These are phyloP conservation scores for Saitozyma sp. DNA, from an alignment of 768 basidiomycete species.

Conservation along the genomic window DNA sequence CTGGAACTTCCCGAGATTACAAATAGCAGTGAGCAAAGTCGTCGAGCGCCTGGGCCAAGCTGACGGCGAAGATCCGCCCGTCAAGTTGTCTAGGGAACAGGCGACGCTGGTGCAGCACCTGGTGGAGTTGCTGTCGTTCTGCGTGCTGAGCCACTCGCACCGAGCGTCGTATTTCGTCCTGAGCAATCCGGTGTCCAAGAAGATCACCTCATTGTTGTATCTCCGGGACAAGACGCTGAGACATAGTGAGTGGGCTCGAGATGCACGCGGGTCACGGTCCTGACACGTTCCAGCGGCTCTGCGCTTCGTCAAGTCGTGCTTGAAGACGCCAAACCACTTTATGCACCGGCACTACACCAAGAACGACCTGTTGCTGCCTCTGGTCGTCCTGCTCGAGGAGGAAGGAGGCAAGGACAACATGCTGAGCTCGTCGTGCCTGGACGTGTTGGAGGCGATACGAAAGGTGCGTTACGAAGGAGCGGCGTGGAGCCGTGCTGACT, in stretches of 20 bases:
- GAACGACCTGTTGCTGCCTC: conserved; percentile 76
- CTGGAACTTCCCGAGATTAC: conserved; percentile 71
- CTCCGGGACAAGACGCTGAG: conserved; percentile 88
- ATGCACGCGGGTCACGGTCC: not conserved
- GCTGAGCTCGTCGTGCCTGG: conserved; percentile 90
- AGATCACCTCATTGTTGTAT: conserved; percentile 73
- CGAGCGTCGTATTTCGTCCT: conserved; percentile 88
- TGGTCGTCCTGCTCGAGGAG: conserved; percentile 76
- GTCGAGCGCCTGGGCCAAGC: not conserved
- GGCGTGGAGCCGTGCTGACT: not conserved
- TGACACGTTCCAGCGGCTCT: conserved; percentile 68
- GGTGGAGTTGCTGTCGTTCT: conserved; percentile 86
- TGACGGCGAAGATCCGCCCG: conserved; percentile 7
- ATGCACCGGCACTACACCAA: conserved; percentile 77
- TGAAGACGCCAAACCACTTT: conserved; percentile 67
- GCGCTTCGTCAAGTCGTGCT: conserved; percentile 82
- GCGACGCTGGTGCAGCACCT: conserved; percentile 83
- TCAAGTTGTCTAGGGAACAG: conserved; percentile 61
- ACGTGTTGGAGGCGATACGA: conserved; percentile 89
- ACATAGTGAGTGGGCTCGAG: conserved; percentile 64
- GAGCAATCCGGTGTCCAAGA: conserved; percentile 70
- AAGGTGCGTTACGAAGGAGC: conserved; percentile 59
- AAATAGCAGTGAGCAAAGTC: conserved; percentile 33
- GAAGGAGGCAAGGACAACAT: conserved; percentile 88
- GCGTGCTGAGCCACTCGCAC: conserved; percentile 84